Conservation (phyloP, 2,329 filamentous ascomycete genomes). For the Trichophyton verrucosum region DNA sequence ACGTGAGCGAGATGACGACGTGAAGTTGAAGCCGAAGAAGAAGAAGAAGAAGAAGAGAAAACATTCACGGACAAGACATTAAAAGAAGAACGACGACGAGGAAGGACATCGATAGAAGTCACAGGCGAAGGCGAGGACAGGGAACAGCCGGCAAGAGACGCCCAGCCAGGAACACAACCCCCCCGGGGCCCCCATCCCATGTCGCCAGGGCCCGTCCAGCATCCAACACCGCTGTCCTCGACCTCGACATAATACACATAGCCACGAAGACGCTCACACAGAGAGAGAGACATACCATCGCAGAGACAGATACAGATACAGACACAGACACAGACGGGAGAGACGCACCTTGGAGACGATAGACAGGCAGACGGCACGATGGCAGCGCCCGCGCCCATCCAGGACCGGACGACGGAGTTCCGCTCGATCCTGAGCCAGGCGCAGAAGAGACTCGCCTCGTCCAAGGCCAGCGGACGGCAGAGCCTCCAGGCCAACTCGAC, state of each 20-base stretch:
- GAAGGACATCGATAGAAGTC: neutral
- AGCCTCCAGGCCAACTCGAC: constrained; percentile 56
- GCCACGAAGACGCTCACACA: neutral
- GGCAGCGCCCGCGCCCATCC: constrained; percentile 59
- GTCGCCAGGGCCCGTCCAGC: neutral
- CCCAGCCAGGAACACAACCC: neutral
- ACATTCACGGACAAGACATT: neutral
- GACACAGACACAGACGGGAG: neutral
- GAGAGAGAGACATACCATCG: neutral
- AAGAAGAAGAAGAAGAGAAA: neutral
- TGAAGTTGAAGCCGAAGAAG: neutral
- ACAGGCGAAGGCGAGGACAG: neutral
- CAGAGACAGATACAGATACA: neutral
- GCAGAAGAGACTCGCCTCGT: constrained; percentile 63
- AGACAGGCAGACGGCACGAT: constrained; percentile 12
- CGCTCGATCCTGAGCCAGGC: constrained; percentile 77
- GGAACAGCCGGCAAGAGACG: neutral
- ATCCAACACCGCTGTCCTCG: neutral
- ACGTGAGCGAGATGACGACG: neutral
- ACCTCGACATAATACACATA: neutral
- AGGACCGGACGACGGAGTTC: constrained; percentile 95
- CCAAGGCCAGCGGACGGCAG: constrained; percentile 66
- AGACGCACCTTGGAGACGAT: neutral
- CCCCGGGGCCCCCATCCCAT: neutral
- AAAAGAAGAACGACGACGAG: neutral